Percentiles rank a stretch among this genome's conserved stretches.
Conservation (phyloP, 1,284 basidiomycete genomes). For the Caloboletus firmus region DNA sequence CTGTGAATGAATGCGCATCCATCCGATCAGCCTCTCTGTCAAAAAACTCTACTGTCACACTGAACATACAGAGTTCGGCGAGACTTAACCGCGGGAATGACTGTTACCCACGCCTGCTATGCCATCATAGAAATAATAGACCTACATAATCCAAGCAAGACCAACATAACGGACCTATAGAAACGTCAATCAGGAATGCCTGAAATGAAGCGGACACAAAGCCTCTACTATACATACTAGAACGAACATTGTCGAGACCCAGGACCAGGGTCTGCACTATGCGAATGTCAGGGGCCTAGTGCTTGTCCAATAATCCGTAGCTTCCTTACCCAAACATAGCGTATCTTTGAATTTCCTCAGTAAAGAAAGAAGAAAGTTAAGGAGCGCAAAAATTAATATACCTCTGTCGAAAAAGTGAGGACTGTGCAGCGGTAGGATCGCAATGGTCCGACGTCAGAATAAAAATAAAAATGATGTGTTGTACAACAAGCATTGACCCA, state of each 20-base stretch:
- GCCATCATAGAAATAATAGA: not conserved
- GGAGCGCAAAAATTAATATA: not conserved
- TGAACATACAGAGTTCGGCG: not conserved
- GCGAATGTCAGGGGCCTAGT: not conserved
- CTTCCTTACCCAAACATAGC: not conserved
- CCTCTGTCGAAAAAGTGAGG: conserved; percentile 12
- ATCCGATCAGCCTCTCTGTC: not conserved
- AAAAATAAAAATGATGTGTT: fast-evolving
- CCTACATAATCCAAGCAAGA: not conserved
- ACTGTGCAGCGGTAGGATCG: not conserved
- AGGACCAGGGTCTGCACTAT: not conserved
- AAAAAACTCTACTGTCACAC: not conserved
- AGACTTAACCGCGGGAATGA: not conserved
- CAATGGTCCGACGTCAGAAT: not conserved
- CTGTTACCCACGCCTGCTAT: too few relatives aligned
- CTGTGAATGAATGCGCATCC: too few relatives aligned
- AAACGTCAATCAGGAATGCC: not conserved
- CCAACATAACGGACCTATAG: not conserved
- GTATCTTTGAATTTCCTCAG: not conserved
- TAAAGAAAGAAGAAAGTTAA: not conserved
- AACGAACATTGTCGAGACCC: not conserved
- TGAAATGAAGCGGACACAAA: not conserved
- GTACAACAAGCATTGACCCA: conserved; percentile 2
- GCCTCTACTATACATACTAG: not conserved
- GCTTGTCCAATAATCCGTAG: not conserved